A percentile compares a stretch with the other conserved stretches of the same genome.
Evolutionary conservation across 345 rosid species (phyloP).

Genomic region (Eucalyptus albens): DNA sequence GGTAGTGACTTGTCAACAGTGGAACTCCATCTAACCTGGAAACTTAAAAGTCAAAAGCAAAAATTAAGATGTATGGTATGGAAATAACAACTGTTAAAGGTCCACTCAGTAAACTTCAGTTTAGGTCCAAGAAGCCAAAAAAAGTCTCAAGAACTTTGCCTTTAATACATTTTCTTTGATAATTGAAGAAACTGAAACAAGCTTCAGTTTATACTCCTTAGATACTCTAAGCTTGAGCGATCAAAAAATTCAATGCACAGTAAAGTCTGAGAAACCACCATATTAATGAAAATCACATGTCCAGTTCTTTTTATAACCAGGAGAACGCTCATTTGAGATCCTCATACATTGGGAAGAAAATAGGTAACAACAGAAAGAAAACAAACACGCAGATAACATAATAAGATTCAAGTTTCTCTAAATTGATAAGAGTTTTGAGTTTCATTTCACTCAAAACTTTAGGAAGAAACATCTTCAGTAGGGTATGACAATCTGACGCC

Average conservation of each 20-base stretch:
- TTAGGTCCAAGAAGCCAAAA: not conserved
- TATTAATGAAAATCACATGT: not conserved
- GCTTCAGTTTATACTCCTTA: not conserved
- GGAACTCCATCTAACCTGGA: conserved; percentile 81
- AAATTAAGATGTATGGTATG: not conserved
- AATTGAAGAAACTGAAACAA: not conserved
- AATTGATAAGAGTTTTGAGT: not conserved
- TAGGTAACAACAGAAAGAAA: not conserved
- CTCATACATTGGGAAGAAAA: not conserved
- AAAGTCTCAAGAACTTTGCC: not conserved
- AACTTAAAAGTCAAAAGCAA: not conserved
- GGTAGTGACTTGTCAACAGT: conserved; percentile 49
- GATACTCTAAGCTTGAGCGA: not conserved
- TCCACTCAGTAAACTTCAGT: not conserved
- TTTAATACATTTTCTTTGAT: not conserved
- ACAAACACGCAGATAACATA: not conserved
- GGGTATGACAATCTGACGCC: not conserved
- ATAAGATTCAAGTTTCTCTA: not conserved
- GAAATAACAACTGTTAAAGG: not conserved
- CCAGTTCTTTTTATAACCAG: not conserved
- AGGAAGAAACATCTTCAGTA: not conserved
- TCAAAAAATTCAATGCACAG: not conserved
- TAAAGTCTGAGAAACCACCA: not conserved
- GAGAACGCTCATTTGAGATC: not conserved
- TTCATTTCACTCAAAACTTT: not conserved